phyloP scores from a whole-genome alignment of 371 early-diverging fungal genomes.

The Dinochytrium kinnereticum region DNA sequence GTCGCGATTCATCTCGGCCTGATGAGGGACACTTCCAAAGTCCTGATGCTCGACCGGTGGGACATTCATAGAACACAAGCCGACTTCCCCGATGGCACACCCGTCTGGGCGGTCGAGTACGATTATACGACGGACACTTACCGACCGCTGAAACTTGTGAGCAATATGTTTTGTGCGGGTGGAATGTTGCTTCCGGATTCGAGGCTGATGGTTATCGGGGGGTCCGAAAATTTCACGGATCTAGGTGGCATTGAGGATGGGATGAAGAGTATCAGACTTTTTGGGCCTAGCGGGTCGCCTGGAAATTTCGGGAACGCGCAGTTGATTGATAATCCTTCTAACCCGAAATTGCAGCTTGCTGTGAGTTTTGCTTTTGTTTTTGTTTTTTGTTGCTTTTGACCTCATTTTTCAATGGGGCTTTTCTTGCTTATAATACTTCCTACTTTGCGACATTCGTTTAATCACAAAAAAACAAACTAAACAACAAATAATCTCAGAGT shows the following conservation, averaged over 20 bases:
- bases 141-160: not conserved
- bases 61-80: slow-evolving; percentile 9
- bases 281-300: not conserved
- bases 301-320: slow-evolving; percentile 3
- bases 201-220: slow-evolving; percentile 13
- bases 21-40: slow-evolving; percentile 10
- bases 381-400: not conserved
- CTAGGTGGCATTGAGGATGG: slow-evolving; percentile 8
- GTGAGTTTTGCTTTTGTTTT: not conserved
- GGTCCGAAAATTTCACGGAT: not conserved
- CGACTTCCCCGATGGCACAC: not conserved
- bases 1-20: slow-evolving; percentile 15
- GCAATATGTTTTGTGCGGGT: slow-evolving; percentile 16
- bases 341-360: not conserved
- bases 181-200: slow-evolving; percentile 15
- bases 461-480: not conserved
- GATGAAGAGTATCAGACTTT: slow-evolving; percentile 7
- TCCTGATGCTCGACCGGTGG: slow-evolving; percentile 20
- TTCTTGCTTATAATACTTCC: no score
- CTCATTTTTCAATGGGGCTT: no score
- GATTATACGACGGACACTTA: slow-evolving; percentile 22
- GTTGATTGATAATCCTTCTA: slow-evolving; percentile 6
- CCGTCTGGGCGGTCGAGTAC: slow-evolving; percentile 15
- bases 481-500: not conserved
- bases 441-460: no score